Conservation (phyloP, 768 basidiomycete genomes). For the Kwoniella bestiolae region DNA sequence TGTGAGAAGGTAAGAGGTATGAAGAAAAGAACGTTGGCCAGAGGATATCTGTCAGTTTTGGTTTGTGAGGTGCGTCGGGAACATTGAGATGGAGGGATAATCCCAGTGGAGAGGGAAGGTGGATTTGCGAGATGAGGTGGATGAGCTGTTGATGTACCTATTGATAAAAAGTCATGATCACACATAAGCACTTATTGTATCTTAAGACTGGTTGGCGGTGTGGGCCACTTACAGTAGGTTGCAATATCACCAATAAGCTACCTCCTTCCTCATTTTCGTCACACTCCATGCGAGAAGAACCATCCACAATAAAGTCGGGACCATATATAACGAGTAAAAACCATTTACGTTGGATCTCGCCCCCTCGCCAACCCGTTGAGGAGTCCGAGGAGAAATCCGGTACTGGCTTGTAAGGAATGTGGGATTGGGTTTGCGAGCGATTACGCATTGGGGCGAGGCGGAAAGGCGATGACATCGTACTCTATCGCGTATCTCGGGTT, state of each 20-base stretch:
- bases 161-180: too few relatives aligned
- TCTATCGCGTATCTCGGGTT: too few relatives aligned
- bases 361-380: slow-evolving; percentile 14
- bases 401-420: neutral
- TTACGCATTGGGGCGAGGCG: neutral
- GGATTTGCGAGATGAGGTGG: slow-evolving; percentile 13
- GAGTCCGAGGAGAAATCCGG: neutral
- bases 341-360: slow-evolving; percentile 11
- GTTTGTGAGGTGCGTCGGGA: neutral
- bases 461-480: neutral
- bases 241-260: slow-evolving; percentile 20
- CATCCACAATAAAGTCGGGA: neutral
- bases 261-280: neutral
- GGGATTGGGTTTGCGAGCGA: slow-evolving; percentile 5
- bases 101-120: slow-evolving; percentile 24
- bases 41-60: slow-evolving; percentile 15
- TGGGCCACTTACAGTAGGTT: slow-evolving; percentile 11
- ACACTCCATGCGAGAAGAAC: neutral
- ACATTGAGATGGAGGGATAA: slow-evolving; percentile 21
- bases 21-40: slow-evolving; percentile 23
- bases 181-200: too few relatives aligned
- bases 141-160: slow-evolving; percentile 27
- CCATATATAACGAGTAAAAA: slow-evolving; percentile 5
- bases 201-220: neutral
- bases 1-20: neutral